Conservation (phyloP, 257 asterid species). For the Salvia miltiorrhiza region DNA sequence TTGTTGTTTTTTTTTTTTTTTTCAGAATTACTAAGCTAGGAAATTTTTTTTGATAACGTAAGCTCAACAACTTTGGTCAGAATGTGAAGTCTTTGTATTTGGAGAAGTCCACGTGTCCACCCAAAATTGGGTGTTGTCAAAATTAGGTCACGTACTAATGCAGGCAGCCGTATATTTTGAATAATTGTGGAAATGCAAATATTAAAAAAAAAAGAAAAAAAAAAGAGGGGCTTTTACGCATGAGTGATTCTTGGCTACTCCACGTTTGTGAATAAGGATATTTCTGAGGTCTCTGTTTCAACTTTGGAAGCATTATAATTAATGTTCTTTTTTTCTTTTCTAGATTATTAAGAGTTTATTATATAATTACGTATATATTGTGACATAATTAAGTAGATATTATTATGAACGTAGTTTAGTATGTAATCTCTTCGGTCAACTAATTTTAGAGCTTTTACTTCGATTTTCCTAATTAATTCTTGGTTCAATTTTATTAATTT, state of each 20-base stretch:
- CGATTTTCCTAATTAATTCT: background rate
- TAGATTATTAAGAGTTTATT: background rate
- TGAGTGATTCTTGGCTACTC: background rate
- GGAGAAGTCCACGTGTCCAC: slow-evolving; percentile 17
- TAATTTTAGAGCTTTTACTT: background rate
- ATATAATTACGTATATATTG: background rate
- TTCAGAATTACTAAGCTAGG: too few species aligned
- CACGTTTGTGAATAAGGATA: slow-evolving; percentile 6
- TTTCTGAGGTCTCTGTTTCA: background rate
- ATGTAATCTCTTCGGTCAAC: background rate
- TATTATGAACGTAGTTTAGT: too few species aligned
- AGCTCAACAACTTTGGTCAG: slow-evolving; percentile 22
- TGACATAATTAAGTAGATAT: too few species aligned
- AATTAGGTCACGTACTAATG: slow-evolving; percentile 28
- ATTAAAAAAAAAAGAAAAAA: background rate
- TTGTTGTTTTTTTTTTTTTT: too few species aligned
- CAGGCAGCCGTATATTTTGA: slow-evolving; percentile 10
- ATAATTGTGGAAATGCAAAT: background rate
- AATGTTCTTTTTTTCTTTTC: background rate
- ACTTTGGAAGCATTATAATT: slow-evolving; percentile 8
- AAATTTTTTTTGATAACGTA: background rate
- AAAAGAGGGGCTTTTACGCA: background rate
- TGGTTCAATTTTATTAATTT: background rate
- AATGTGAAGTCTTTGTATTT: background rate
- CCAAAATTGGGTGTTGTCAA: background rate